These are phyloP conservation scores for Phaeosphaeriaceae sp. DNA, from an alignment of 2,329 filamentous ascomycete genomes.

Conservation along the genomic window DNA sequence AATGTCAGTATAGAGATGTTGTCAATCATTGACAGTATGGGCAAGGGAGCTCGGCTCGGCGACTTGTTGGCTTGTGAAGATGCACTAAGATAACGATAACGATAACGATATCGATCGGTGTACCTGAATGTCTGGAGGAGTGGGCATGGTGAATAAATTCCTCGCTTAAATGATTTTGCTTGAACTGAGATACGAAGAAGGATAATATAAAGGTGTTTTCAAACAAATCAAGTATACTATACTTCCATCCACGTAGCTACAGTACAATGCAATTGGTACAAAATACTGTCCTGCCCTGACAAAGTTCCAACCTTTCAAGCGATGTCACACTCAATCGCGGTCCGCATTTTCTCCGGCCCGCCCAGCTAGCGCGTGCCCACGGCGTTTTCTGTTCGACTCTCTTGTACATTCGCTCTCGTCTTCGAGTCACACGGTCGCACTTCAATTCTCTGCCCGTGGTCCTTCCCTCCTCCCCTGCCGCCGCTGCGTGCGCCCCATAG, in stretches of 20 bases:
- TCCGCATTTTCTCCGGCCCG: constrained; percentile 27
- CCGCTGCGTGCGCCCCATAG: constrained; percentile 41
- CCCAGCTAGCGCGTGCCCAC: constrained; percentile 28
- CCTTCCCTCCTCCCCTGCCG: constrained; percentile 26
- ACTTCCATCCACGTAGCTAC: too few relatives aligned
- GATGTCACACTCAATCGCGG: constrained; percentile 15
- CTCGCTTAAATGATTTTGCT: too few relatives aligned
- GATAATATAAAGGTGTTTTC: too few relatives aligned
- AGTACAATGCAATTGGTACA: too few relatives aligned
- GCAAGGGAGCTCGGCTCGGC: constrained; percentile 10
- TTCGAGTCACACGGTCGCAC: constrained; percentile 30
- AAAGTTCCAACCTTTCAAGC: background rate
- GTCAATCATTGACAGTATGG: constrained; percentile 1
- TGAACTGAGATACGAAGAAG: too few relatives aligned
- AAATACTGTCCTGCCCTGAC: too few relatives aligned
- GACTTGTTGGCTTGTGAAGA: constrained; percentile 10
- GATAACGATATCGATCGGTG: constrained; percentile 17
- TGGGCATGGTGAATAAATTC: too few relatives aligned
- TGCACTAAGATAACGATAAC: constrained; percentile 26
- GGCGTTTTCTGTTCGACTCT: constrained; percentile 26
- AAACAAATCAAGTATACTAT: too few relatives aligned
- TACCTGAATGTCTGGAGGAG: background rate
- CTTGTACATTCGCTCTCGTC: constrained; percentile 8
- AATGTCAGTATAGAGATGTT: background rate
- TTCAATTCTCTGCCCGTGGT: constrained; percentile 30